Percentiles rank a stretch among this genome's conserved stretches.
Evolutionary conservation across 73 alveolate species (phyloP).

Genomic region (Symbiodinium natans): DNA sequence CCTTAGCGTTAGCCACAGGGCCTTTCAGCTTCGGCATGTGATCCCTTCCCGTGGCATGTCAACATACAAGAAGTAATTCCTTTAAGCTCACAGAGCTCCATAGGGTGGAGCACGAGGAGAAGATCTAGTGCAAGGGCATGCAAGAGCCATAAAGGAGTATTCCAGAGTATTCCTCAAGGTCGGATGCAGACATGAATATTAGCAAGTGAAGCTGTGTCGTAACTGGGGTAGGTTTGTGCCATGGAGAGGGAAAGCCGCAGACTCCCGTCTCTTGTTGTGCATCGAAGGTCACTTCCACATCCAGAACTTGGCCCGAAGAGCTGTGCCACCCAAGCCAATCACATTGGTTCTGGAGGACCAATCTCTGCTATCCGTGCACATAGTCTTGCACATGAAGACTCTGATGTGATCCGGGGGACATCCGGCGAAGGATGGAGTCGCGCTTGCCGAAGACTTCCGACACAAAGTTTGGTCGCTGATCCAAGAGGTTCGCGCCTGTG

Average conservation of each 20-base stretch:
- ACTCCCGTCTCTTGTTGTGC: too few species aligned
- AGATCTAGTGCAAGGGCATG: too few species aligned
- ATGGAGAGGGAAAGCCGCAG: too few species aligned
- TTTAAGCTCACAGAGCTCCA: too few species aligned
- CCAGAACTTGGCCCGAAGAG: slow-evolving; percentile 11
- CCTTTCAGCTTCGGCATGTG: neutral
- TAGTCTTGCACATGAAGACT: too few species aligned
- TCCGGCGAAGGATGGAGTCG: slow-evolving; percentile 55
- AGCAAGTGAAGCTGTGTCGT: neutral
- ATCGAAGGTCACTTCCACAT: slow-evolving; percentile 62
- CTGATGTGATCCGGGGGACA: too few species aligned
- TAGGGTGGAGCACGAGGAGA: too few species aligned
- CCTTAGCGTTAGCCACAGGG: neutral
- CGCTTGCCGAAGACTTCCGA: slow-evolving; percentile 54
- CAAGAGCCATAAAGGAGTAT: too few species aligned
- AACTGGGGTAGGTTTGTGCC: too few species aligned
- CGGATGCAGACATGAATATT: too few species aligned
- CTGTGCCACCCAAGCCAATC: neutral
- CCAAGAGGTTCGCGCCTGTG: slow-evolving; percentile 41
- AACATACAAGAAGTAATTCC: neutral
- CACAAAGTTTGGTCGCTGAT: slow-evolving; percentile 48
- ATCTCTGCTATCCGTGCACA: too few species aligned
- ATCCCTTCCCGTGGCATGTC: neutral
- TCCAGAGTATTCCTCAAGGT: too few species aligned
- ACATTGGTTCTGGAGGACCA: slow-evolving; percentile 46